Evolutionary conservation across 805 yeast genomes (phyloP), one percentile per base, ranked within the genome.

Genomic region (Blastobotrys parvus): DNA sequence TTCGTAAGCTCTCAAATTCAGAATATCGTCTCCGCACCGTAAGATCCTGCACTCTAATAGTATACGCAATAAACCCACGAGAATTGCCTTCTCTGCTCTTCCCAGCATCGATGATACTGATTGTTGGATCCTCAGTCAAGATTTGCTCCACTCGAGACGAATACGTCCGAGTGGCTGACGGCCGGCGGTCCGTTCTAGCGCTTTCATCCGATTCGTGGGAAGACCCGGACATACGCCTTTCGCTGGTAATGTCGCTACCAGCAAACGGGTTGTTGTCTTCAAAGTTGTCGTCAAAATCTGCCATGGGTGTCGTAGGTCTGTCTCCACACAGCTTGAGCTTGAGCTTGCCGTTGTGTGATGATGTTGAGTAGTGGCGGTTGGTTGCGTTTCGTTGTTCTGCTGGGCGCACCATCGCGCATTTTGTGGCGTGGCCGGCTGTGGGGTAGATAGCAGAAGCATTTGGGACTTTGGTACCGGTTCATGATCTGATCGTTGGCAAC

Each of bases 1-100:
- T 80, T 47, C 96, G 70, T 36, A 92, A 69, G 39, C 84, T 77
- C 56, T 86, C 96, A 59, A 92, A 92, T 59, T 92, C 98, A 27
- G 95, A 82, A 60, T 92, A 92, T 36, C 97, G 70, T 54, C 98
- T 69, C 38, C 89, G 77, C 3, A 87, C 89, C 13, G 72, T 67
- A 25, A 76, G 58, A 34, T 75, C 80, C n/a, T 79, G 66, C 37
- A 76, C 66, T 47, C 74, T 71, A 47, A 90, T 84, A 2, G 94
- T 80, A 59, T 92, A 90, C 0, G 88, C 86, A 20, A 90, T 78
- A 53, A 81, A 90, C 2, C 88, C 78, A 49, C 84, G 73, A 30
- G 78, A 72, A 54, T 76, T 75, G 8, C 89, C 87, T 53, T 90
- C 97, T 46, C 75, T 80, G 42, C 85, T 82, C 58, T 85, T 88